Base-by-base conservation (phyloP, 495 filamentous ascomycete genomes). In the Hypoxylon perforatum region DNA sequence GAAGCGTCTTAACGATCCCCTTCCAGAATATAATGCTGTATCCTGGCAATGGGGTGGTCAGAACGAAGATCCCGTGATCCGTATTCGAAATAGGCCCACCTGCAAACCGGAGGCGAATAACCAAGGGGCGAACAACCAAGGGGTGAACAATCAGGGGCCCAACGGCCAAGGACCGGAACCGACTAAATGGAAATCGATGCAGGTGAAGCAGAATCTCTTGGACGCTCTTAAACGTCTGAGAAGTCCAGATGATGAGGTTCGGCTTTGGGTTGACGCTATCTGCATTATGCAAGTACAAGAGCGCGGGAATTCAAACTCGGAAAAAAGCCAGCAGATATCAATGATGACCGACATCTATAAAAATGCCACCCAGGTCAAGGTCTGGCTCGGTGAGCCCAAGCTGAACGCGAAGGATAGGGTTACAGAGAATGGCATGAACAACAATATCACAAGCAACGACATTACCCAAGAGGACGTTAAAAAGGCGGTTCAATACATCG, bases 331-430 rank as follows among this genome's bases (percentile, higher is more conserved):
- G 14, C 58, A 62, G 41, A 35, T 62, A n/a, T 48, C 58, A 45
- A 62, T 33, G 35, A 62, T 62, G 58, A 44, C 47, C 11, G 21
- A 62, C 2, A 62, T 62, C n/a, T 62, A 54, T n/a, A 22, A 47
- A n/a, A 14, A 25, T 3, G 58, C 58, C 19, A 1, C 12, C 14
- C 6, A 7, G 47, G 58, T 62, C 17, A 28, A 41, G 42, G 47
- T 62, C 14, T 62, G 58, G 58, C 58, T 62, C 17, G 58, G 58
- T n/a, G 23, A 62, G 39, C 58, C 58, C 14, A 41, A 41, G 15
- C 38, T 5, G 9, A 38, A 11, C 14, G 35, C 3, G 10, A n/a
- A 38, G 14, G 12, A n/a, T 10, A 38, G 12, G 10, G 14, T 10
- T 11, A n/a, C 35, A 3, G 9, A 36, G 47, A 38, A 45, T 22